Percentiles rank a stretch among this genome's conserved stretches.
These are phyloP conservation scores for Fusarium temperatum DNA, from an alignment of 2,329 filamentous ascomycete species.

Conservation along the genomic window DNA sequence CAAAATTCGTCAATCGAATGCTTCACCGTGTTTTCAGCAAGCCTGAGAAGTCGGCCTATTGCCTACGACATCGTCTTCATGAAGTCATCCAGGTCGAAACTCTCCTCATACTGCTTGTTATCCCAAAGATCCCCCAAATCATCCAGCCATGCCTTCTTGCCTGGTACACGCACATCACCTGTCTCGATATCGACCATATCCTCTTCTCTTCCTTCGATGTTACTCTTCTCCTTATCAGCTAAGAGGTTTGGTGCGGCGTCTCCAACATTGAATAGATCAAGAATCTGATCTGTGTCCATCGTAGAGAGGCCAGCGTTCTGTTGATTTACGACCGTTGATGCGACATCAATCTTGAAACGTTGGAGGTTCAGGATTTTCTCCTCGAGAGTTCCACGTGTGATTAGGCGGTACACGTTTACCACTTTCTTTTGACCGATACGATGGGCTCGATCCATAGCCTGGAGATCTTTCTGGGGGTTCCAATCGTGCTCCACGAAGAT, in stretches of 20 bases:
- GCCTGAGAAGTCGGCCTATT: not conserved
- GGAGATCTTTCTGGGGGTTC: conserved; percentile 98
- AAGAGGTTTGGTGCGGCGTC: conserved; percentile 76
- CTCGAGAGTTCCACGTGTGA: conserved; percentile 94
- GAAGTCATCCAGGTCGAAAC: conserved; percentile 95
- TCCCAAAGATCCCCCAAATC: conserved; percentile 97
- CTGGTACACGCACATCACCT: conserved; percentile 93
- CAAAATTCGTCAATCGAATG: conserved; percentile 10
- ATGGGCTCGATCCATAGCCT: conserved; percentile 98
- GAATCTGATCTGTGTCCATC: conserved; percentile 98
- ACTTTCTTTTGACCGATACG: conserved; percentile 99
- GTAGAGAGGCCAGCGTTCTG: conserved; percentile 93
- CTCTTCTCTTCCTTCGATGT: conserved; percentile 72
- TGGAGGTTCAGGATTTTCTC: conserved; percentile 98
- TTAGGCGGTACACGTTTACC: conserved; percentile 96
- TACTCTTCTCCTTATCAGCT: conserved; percentile 66
- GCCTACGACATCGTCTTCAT: conserved; percentile 85
- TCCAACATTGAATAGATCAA: conserved; percentile 93
- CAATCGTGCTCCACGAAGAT: conserved; percentile 99
- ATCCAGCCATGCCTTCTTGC: conserved; percentile 95
- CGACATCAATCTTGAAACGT: conserved; percentile 99
- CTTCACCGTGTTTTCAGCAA: conserved; percentile 3
- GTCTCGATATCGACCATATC: conserved; percentile 95
- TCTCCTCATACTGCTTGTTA: conserved; percentile 96
- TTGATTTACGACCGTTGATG: conserved; percentile 97